These are phyloP conservation scores for Setomelanomma holmii DNA, from an alignment of 2,329 filamentous ascomycete genomes.

Conservation along the genomic window DNA sequence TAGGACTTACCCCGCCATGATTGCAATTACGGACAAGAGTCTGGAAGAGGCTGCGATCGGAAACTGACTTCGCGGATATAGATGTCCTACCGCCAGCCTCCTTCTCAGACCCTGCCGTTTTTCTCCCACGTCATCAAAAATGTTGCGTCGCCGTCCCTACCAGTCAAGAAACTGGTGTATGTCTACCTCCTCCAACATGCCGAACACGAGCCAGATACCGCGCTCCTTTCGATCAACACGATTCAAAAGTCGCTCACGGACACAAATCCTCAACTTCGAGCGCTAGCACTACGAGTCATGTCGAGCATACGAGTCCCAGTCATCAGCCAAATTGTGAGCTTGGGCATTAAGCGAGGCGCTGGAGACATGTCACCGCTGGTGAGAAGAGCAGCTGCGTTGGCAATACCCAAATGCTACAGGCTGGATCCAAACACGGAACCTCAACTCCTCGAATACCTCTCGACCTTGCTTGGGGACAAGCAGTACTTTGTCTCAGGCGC, in stretches of 20 bases:
- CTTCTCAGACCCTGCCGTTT: constrained; percentile 74
- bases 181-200: constrained; percentile 97
- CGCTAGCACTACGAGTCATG: constrained; percentile 94
- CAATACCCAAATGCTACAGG: constrained; percentile 94
- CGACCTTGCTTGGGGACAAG: constrained; percentile 80
- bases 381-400: constrained; percentile 87
- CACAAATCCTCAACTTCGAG: constrained; percentile 85
- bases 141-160: constrained; percentile 88
- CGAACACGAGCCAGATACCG: constrained; percentile 93
- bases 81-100: constrained; percentile 94
- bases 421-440: constrained; percentile 86
- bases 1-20: constrained; percentile 55
- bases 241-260: constrained; percentile 98
- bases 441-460: constrained; percentile 82
- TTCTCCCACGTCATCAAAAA: constrained; percentile 99
- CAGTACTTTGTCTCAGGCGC: constrained; percentile 98
- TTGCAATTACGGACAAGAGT: background rate
- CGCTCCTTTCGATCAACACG: constrained; percentile 95
- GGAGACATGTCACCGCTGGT: constrained; percentile 96
- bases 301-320: constrained; percentile 96
- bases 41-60: constrained; percentile 10
- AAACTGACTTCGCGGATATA: constrained; percentile 50
- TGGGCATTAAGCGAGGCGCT: constrained; percentile 92
- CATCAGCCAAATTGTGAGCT: constrained; percentile 94
- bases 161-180: constrained; percentile 98